Evolutionary conservation across 257 asterid species (phyloP).

Genomic region (Solanum rostratum): DNA sequence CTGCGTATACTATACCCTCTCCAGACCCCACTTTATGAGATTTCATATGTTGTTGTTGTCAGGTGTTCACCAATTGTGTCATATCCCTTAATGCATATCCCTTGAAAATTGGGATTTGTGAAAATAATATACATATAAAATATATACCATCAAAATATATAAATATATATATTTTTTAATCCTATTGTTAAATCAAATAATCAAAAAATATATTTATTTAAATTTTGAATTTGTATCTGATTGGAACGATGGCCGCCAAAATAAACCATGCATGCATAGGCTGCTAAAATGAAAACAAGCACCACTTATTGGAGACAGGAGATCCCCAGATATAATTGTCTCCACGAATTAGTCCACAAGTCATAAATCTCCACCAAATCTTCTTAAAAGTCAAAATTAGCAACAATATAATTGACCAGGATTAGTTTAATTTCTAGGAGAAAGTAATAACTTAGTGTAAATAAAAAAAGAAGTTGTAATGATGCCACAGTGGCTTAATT

Average conservation of each 20-base stretch:
- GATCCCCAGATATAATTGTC: not conserved
- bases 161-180: not conserved
- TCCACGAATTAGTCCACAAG: not conserved
- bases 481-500: too few relatives aligned
- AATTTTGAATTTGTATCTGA: not conserved
- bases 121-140: too few relatives aligned
- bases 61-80: too few relatives aligned
- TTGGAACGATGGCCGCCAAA: not conserved
- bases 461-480: too few relatives aligned
- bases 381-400: not conserved
- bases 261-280: not conserved
- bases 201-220: not conserved
- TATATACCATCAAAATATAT: too few relatives aligned
- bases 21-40: too few relatives aligned
- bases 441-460: not conserved
- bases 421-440: not conserved
- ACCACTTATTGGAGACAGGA: not conserved
- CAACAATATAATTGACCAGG: not conserved
- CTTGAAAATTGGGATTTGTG: too few relatives aligned
- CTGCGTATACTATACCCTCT: too few relatives aligned
- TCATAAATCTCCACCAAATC: not conserved
- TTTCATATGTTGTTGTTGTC: too few relatives aligned
- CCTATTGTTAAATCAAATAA: not conserved
- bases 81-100: too few relatives aligned
- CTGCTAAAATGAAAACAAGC: not conserved